Conservation (phyloP, 208 protist genomes). For the Wallacemonas sp. region DNA sequence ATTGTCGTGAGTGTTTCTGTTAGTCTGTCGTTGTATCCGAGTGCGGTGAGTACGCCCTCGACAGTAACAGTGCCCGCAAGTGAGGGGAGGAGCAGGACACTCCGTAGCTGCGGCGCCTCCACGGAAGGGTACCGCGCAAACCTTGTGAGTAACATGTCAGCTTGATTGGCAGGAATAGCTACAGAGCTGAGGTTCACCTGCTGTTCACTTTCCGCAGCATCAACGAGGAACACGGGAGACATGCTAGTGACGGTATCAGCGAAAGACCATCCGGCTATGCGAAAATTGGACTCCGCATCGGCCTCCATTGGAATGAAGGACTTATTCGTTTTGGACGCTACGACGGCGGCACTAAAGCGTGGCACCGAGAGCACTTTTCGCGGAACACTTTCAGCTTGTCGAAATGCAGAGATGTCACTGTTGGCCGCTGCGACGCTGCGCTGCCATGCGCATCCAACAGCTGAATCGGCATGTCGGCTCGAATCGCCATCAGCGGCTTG, state of each 20-base stretch:
- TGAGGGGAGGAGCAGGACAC: background rate
- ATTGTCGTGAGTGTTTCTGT: background rate
- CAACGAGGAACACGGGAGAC: constrained; percentile 5
- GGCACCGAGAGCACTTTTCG: constrained; percentile 14
- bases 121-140: constrained; percentile 9
- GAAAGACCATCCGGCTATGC: background rate
- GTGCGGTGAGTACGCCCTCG: constrained; percentile 5
- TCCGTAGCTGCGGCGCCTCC: background rate
- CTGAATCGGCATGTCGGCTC: background rate
- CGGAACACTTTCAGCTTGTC: constrained; percentile 23
- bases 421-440: constrained; percentile 52
- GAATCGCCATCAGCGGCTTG: constrained; percentile 12
- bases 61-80: constrained; percentile 6
- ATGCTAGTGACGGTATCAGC: background rate
- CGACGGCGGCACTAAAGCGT: constrained; percentile 49
- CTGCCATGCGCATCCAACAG: constrained; percentile 17
- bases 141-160: constrained; percentile 18
- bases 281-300: background rate
- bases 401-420: constrained; percentile 38
- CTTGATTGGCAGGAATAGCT: constrained; percentile 13
- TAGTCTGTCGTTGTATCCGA: constrained; percentile 7
- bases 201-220: background rate
- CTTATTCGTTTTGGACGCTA: constrained; percentile 59
- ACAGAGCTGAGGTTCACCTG: background rate
- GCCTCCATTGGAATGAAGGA: constrained; percentile 2